Evolutionary conservation across 73 alveolate species (phyloP).

Genomic region (Paramecium sonneborni): DNA sequence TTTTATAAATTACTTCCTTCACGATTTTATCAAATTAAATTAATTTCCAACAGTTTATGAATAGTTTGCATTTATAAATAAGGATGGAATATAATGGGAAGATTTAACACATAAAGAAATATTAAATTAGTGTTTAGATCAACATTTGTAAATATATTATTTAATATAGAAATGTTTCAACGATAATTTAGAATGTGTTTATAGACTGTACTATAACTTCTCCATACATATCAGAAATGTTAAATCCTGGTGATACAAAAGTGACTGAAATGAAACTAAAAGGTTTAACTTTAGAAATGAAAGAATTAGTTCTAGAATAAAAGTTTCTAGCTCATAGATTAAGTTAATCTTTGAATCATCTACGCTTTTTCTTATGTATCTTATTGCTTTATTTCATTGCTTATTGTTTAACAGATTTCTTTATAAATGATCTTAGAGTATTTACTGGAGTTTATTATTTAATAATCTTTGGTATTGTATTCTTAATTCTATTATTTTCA

Average conservation of each 20-base stretch:
- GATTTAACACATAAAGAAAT: neutral
- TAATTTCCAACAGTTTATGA: constrained; percentile 25
- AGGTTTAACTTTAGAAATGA: constrained; percentile 32
- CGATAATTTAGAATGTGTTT: neutral
- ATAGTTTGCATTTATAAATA: constrained; percentile 7
- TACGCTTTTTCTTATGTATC: neutral
- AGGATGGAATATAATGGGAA: constrained; percentile 17
- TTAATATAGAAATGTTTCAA: neutral
- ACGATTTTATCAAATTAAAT: neutral
- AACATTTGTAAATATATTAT: neutral
- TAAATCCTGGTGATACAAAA: constrained; percentile 63
- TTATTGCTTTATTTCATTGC: constrained; percentile 16
- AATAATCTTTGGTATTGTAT: neutral
- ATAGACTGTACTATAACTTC: neutral
- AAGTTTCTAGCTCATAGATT: constrained; percentile 9
- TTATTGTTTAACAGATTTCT: constrained; percentile 43
- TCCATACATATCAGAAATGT: constrained; percentile 56
- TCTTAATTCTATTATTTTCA: neutral
- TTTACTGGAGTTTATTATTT: constrained; percentile 32
- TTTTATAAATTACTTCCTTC: neutral
- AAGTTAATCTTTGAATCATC: neutral
- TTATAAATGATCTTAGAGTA: neutral
- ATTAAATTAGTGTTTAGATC: neutral
- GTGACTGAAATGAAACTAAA: constrained; percentile 63
- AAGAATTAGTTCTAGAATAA: constrained; percentile 46